Evolutionary conservation across 1,139 yeast species (phyloP).

Genomic region (Yamadazyma friedrichii): DNA sequence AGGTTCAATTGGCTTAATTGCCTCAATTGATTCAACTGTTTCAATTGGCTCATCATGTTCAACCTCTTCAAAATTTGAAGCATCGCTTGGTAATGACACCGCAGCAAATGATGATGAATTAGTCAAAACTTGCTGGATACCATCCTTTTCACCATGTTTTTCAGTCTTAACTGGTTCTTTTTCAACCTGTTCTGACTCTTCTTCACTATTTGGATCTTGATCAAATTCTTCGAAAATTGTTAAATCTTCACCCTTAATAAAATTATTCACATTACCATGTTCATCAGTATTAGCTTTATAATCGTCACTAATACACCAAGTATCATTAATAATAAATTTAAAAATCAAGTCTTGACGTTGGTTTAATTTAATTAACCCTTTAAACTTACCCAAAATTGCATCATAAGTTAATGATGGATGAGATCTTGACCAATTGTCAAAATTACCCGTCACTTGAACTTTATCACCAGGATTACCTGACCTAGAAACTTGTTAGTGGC

Average conservation of each 20-base stretch:
- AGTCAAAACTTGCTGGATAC: constrained; percentile 28
- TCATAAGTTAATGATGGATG: constrained; percentile 19
- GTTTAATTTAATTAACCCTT: constrained; percentile 19
- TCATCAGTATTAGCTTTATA: constrained; percentile 31
- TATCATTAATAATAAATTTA: constrained; percentile 38
- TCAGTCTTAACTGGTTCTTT: background rate
- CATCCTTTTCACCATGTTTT: background rate
- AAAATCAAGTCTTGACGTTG: constrained; percentile 26
- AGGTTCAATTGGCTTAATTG: background rate
- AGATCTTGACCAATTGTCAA: constrained; percentile 39
- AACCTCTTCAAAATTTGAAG: constrained; percentile 12
- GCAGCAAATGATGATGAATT: constrained; percentile 44
- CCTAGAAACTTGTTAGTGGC: constrained; percentile 7
- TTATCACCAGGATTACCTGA: constrained; percentile 13
- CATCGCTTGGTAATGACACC: constrained; percentile 24
- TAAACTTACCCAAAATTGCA: constrained; percentile 10
- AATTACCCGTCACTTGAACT: constrained; percentile 42
- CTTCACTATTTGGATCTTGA: constrained; percentile 3
- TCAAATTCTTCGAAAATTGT: constrained; percentile 16
- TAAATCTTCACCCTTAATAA: constrained; percentile 29
- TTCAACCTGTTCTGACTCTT: constrained; percentile 2
- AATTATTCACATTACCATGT: constrained; percentile 40
- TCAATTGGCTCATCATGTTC: background rate
- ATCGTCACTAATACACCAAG: constrained; percentile 31
- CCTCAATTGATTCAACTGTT: constrained; percentile 1